phyloP scores from a whole-genome alignment of 345 rosid species.

The Salix arbutifolia region DNA sequence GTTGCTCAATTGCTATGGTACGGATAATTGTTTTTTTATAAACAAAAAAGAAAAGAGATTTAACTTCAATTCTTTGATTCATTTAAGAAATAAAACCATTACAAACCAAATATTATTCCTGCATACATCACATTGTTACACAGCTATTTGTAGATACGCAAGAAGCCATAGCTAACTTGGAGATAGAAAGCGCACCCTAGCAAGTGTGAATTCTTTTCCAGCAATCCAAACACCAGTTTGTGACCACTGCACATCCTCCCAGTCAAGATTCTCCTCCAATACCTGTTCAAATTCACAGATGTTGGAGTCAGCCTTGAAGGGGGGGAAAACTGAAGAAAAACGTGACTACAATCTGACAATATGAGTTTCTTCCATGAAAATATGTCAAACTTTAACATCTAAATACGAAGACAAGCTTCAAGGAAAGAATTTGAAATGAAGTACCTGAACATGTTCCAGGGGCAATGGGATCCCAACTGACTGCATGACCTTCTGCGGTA shows the following conservation, averaged over 20 bases:
- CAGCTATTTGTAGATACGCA: not conserved
- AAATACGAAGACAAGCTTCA: not conserved
- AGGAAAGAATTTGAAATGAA: slow-evolving; percentile 3
- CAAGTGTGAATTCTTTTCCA: slow-evolving; percentile 81
- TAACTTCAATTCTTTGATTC: not conserved
- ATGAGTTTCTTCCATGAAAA: not conserved
- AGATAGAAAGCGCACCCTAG: slow-evolving; percentile 89
- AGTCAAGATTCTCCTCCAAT: slow-evolving; percentile 79
- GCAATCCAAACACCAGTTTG: slow-evolving; percentile 97
- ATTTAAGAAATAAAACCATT: not conserved
- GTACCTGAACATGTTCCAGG: slow-evolving; percentile 80
- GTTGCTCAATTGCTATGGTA: no score
- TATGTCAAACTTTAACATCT: not conserved
- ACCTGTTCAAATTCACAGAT: slow-evolving; percentile 39
- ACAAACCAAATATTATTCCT: not conserved
- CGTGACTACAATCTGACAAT: not conserved
- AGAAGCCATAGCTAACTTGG: not conserved
- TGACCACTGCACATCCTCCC: slow-evolving; percentile 99
- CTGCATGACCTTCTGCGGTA: slow-evolving; percentile 81
- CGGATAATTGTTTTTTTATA: not conserved
- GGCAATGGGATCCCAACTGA: slow-evolving; percentile 89
- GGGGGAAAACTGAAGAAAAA: not conserved
- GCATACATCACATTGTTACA: not conserved
- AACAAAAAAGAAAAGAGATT: not conserved
- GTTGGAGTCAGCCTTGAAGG: not conserved